Evolutionary conservation across 2,329 filamentous ascomycete genomes (phyloP).

Genomic region (Mycocentrospora acerina): DNA sequence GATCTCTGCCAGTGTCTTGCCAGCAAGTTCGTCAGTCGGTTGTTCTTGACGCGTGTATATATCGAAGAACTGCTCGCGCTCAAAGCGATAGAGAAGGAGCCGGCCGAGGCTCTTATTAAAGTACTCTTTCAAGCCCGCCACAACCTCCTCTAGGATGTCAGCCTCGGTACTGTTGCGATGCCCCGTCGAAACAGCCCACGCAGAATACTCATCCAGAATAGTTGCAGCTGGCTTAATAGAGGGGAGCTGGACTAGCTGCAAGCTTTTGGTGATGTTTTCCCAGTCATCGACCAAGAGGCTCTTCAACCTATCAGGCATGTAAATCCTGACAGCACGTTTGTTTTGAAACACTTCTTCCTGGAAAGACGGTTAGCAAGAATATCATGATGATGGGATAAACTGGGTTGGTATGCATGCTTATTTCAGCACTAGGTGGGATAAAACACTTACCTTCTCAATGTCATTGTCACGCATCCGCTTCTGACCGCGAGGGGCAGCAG

Average conservation of each 20-base stretch:
- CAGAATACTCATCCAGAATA: slow-evolving; percentile 81
- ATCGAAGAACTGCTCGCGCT: slow-evolving; percentile 83
- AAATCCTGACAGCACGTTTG: slow-evolving; percentile 81
- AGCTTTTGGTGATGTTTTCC: slow-evolving; percentile 97
- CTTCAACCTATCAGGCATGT: slow-evolving; percentile 87
- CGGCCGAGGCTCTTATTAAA: slow-evolving; percentile 89
- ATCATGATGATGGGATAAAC: too few relatives aligned
- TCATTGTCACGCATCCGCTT: slow-evolving; percentile 79
- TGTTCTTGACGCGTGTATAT: slow-evolving; percentile 70
- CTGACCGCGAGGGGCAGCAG: slow-evolving; percentile 64
- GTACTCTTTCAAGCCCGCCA: slow-evolving; percentile 85
- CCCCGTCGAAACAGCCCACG: slow-evolving; percentile 66
- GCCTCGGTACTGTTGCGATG: slow-evolving; percentile 64
- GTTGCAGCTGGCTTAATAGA: slow-evolving; percentile 71
- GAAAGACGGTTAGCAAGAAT: slow-evolving; percentile 6
- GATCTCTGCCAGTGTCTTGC: slow-evolving; percentile 73
- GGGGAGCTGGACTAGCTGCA: slow-evolving; percentile 83
- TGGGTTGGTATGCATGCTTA: too few relatives aligned
- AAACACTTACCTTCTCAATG: slow-evolving; percentile 67
- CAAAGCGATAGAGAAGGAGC: slow-evolving; percentile 90
- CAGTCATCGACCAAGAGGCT: slow-evolving; percentile 94
- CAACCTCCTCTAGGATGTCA: slow-evolving; percentile 87
- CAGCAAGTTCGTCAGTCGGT: slow-evolving; percentile 62
- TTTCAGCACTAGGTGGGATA: not conserved
- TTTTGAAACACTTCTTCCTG: slow-evolving; percentile 88